Base-by-base conservation (phyloP, 352 stramenopile species). In the Globisporangium echinulatum region DNA sequence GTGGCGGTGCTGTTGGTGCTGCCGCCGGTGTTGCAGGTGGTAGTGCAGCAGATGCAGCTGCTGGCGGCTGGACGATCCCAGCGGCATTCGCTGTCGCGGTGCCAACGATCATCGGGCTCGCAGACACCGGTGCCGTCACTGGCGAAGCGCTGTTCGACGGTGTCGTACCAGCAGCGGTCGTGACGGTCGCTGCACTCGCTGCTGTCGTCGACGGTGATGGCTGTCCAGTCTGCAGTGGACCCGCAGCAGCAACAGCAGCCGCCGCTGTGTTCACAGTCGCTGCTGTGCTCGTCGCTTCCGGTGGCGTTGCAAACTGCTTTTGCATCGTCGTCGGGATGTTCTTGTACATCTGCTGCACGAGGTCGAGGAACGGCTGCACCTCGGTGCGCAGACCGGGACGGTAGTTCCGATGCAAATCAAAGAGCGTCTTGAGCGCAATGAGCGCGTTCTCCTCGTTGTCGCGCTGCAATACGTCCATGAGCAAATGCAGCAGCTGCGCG, bases 391-490 rank as follows among this genome's bases (percentile, higher is more conserved):
- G 75, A 7, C 74, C 78, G 0, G 90, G 82, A 7, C 92, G 85
- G 71, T 98, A 99, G 64, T 97, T 97, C 62, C 98, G 98, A 72
- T 98, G 96, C 58, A 99, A 70, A 59, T 98, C 94, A 68, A 99
- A 99, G 40, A 99, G 90, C 61, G 97, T 98, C 61, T 96, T 88
- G 49, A 98, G 73, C 58, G 89, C 92, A 56, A 98, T 76, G 15
- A 99, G 75, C 33, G 91, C 92, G 75, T 99, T 99, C 47, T 98
- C 95, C 72, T 99, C 96, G 67, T 98, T 98, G 70, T 99, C 97
- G 42, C 87, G 75, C 47, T 90, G 83, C 50, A 99, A 70, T 42
- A 98, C 92, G 58, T 96, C 82, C 68, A 99, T 96, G 19, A 95
- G 79, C 54, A 98, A 63, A 36, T 90, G 85, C 49, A 99, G 74